These are phyloP conservation scores for Ceratocystis eucalypticola DNA, from an alignment of 2,329 filamentous ascomycete species.

Conservation along the genomic window DNA sequence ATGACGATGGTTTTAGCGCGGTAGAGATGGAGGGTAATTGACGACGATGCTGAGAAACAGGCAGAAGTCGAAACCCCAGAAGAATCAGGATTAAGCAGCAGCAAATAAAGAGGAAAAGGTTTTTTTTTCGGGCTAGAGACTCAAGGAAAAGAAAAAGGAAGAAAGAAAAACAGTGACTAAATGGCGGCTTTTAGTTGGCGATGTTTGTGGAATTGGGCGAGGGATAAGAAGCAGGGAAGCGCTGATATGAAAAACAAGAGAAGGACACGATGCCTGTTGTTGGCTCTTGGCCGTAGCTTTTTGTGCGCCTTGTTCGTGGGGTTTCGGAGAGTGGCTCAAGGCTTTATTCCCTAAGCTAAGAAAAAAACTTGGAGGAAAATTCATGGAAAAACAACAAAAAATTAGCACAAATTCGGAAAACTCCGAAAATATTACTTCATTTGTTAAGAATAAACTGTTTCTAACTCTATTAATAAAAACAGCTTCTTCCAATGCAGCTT, in stretches of 20 bases:
- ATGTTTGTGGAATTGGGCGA: not conserved
- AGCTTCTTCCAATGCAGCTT: not conserved
- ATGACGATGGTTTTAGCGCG: too few relatives aligned
- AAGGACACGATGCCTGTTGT: conserved; percentile 19
- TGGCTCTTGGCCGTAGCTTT: not conserved
- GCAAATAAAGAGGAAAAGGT: not conserved
- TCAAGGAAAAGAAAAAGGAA: conserved; percentile 4
- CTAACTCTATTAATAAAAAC: not conserved
- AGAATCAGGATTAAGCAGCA: not conserved
- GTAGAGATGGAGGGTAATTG: not conserved
- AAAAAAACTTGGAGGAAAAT: not conserved
- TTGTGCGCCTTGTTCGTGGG: conserved; percentile 13
- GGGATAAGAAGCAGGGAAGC: not conserved
- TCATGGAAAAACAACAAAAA: not conserved
- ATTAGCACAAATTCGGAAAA: not conserved
- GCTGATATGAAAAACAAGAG: conserved; percentile 12
- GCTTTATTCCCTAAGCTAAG: not conserved
- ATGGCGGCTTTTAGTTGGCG: conserved; percentile 2
- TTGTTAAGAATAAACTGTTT: not conserved
- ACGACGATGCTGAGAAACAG: too few relatives aligned
- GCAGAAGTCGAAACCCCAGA: too few relatives aligned
- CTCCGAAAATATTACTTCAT: not conserved
- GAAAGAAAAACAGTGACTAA: conserved; percentile 1
- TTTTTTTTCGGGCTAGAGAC: not conserved
- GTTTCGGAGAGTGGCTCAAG: conserved; percentile 11